Base-by-base conservation (phyloP, 2,329 filamentous ascomycete species). In the Xylariaceae sp. region DNA sequence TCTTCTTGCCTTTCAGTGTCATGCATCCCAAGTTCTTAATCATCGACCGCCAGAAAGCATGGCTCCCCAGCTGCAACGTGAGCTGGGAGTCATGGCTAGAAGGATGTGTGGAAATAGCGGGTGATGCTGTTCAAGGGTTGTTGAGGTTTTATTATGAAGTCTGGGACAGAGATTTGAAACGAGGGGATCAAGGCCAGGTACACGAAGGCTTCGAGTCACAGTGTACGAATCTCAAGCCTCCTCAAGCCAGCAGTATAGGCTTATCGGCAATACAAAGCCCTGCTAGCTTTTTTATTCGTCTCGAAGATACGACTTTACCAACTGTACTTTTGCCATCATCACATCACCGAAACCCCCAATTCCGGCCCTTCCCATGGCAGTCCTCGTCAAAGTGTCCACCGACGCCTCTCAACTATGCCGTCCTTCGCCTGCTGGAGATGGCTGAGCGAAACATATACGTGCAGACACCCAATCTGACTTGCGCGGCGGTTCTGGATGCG, bases 1-100 rank as follows among this genome's bases (percentile, higher is more conserved):
- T 94, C 62, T 80, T 91, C 48, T 69, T 82, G 2, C 88, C 88
- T 0, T 81, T 93, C 45, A 88, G 86, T 54, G 83, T 94, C n/a
- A 86, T 93, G 80, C 88, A 94, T 57, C 84, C 87, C 0, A 94
- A 94, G 55, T 91, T 87, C 52, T 72, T 91, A 29, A 72, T 93
- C 12, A 63, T 91, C 1, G 88, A 94, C 59, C 74, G 83, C 1
- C 61, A 68, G 24, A 71, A 66, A 2, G 84, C 84, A 0, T 83
- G 84, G 53, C 62, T 93, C 9, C 87, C 87, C 0, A 89, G 84
- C 53, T 90, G 86, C 62, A 94, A 94, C 53, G 79, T 94, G 4
- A 89, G 85, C 55, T 93, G 85, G 85, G 88, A 93, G 62, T 65
- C 79, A n/a, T 94, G 88, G 88, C 83, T 91, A 19, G 88, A 94